A percentile compares a stretch with the other conserved stretches of the same genome.
Conservation (phyloP, 2,329 filamentous ascomycete genomes). For the Mycosphaerella arachidis region DNA sequence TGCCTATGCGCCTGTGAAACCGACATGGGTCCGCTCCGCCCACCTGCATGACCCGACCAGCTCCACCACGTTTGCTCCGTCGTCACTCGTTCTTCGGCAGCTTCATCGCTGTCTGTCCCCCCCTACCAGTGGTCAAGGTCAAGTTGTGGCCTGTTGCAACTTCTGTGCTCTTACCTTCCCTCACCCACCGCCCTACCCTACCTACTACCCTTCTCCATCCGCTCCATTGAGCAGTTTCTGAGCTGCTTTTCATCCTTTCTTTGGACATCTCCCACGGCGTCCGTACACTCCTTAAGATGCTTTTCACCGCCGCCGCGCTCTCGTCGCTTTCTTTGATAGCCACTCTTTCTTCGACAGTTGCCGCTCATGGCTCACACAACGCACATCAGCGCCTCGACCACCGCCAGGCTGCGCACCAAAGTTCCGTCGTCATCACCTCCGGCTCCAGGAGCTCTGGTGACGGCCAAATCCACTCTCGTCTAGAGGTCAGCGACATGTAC, state of each 20-base stretch:
- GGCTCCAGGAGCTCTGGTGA: slow-evolving; percentile 19
- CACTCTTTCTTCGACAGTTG: background rate
- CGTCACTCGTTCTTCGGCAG: background rate
- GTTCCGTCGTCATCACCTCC: slow-evolving; percentile 13
- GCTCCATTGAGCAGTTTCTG: background rate
- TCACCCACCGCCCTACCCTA: background rate
- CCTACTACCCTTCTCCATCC: background rate
- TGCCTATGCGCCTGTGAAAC: background rate
- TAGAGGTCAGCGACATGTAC: slow-evolving; percentile 20
- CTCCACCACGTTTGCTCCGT: too few species aligned
- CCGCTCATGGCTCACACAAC: slow-evolving; percentile 2
- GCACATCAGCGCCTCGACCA: background rate
- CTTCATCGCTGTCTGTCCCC: background rate
- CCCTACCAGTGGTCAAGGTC: too few species aligned
- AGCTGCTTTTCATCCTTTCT: background rate
- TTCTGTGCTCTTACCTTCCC: background rate
- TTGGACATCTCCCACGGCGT: slow-evolving; percentile 1
- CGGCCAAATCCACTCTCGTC: slow-evolving; percentile 12
- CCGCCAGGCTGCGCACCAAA: background rate
- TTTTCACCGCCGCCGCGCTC: background rate
- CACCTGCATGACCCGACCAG: too few species aligned
- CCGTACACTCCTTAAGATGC: slow-evolving; percentile 1
- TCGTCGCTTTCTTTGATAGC: slow-evolving; percentile 6
- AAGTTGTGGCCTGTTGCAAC: background rate
- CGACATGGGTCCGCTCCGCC: too few species aligned